These are phyloP conservation scores for Rutidosis leptorrhynchoides DNA, from an alignment of 129 eudicot genomes.

Conservation along the genomic window DNA sequence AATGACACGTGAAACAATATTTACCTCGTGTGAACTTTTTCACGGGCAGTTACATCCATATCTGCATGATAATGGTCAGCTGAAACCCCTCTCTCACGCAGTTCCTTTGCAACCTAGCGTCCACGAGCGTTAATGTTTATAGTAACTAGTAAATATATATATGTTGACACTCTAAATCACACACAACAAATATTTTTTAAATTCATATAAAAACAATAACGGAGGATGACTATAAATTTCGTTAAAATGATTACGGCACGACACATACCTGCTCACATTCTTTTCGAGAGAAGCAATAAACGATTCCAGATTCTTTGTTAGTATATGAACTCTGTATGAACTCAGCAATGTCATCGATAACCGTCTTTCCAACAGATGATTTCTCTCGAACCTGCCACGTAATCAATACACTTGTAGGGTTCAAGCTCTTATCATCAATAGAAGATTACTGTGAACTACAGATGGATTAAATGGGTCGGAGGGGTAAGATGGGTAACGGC, in stretches of 20 bases:
- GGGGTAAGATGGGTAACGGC: too few relatives aligned
- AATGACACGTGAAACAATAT: slow-evolving; percentile 5
- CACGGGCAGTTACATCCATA: slow-evolving; percentile 88
- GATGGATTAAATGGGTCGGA: not conserved
- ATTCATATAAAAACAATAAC: not conserved
- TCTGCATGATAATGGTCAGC: slow-evolving; percentile 97
- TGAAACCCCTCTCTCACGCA: slow-evolving; percentile 75
- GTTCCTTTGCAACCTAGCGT: slow-evolving; percentile 84
- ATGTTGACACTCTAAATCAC: not conserved
- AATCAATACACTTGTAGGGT: slow-evolving; percentile 3
- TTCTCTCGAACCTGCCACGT: slow-evolving; percentile 76
- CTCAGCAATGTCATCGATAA: slow-evolving; percentile 85
- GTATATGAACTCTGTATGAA: slow-evolving; percentile 70
- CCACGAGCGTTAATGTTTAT: slow-evolving; percentile 23
- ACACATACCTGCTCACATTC: slow-evolving; percentile 89
- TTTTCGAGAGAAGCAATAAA: slow-evolving; percentile 90
- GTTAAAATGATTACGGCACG: slow-evolving; percentile 7
- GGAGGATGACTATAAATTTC: not conserved
- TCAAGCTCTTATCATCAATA: slow-evolving; percentile 10
- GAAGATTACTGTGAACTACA: slow-evolving; percentile 4
- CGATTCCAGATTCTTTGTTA: slow-evolving; percentile 92
- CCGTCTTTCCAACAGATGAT: slow-evolving; percentile 78
- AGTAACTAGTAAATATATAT: slow-evolving; percentile 30
- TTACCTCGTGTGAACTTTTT: slow-evolving; percentile 81
- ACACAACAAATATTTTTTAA: not conserved